phyloP scores from a whole-genome alignment of 805 yeast genomes.

The Zygotorulaspora sp. region DNA sequence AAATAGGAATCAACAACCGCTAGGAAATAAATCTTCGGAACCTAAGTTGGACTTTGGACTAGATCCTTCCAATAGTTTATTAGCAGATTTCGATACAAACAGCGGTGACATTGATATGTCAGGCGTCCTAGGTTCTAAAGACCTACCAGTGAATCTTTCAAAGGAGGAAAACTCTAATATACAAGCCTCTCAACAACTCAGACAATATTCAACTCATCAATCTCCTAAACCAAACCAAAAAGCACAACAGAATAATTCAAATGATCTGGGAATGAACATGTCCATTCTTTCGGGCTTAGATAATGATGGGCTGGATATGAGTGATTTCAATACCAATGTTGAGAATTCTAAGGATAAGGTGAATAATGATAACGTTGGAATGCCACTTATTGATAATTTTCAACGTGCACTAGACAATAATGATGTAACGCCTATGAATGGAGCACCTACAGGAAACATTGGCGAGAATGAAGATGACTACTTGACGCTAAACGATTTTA shows the following conservation, averaged over 20 bases:
- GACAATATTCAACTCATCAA: conserved; percentile 3
- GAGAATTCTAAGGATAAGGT: conserved; percentile 1
- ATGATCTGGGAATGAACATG: conserved; percentile 30
- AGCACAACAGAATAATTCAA: conserved; percentile 25
- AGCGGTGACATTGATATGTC: conserved; percentile 4
- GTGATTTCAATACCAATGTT: conserved; percentile 12
- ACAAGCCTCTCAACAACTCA: conserved; percentile 1
- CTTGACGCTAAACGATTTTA: conserved; percentile 35
- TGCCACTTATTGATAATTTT: conserved; percentile 4
- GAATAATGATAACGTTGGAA: background rate
- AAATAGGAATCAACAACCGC: background rate
- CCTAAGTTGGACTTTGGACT: conserved; percentile 14
- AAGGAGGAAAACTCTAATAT: background rate
- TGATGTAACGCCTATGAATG: conserved; percentile 7
- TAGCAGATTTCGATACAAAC: conserved; percentile 11
- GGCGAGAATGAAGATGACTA: conserved; percentile 30
- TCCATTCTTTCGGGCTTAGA: conserved; percentile 34
- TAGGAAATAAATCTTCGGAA: conserved; percentile 8
- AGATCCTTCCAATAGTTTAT: conserved; percentile 15
- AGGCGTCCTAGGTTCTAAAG: background rate
- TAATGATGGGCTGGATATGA: conserved; percentile 29
- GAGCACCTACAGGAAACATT: conserved; percentile 10
- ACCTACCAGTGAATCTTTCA: background rate
- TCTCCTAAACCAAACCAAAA: conserved; percentile 13
- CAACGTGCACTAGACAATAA: conserved; percentile 7